Base-by-base conservation (phyloP, 2,329 filamentous ascomycete genomes). In the Hymenoscyphus scutula region DNA sequence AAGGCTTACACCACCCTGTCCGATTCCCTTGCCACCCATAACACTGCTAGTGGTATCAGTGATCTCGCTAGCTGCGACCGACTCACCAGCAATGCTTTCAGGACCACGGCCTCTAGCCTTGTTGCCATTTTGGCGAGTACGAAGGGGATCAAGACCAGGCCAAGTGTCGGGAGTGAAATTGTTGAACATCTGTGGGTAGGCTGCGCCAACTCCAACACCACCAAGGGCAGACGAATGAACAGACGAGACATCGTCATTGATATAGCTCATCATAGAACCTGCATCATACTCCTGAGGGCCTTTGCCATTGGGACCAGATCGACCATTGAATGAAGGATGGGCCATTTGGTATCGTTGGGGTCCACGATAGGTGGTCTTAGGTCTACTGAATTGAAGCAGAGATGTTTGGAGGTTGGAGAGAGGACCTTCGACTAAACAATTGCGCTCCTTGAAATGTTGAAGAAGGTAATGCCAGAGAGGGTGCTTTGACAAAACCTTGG, bases 401-500 rank as follows among this genome's bases (percentile, higher is more conserved):
- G 93, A 97, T 29, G 92, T 90, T 76, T 98, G 95, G n/a, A 99
- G 82, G 74, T 99, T 99, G 65, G 90, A 95, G 67, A 99, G 81
- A 23, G 95, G 94, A 0, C 95, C 95, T 75, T 99, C 95, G 5
- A 99, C 95, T 13, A 99, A 85, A 75, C 94, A 98, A 72, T 96
- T 96, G 70, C 88, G 88, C 75, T 98, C 93, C 81, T 98, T 98
- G 84, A 97, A 99, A 76, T 99, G 95, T 45, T 94, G 84, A 38
- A 99, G 82, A 29, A 99, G 85, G 73, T 93, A 93, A 75, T 99
- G 95, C 95, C 95, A 99, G 45, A 99, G 82, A 66, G 96, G 95
- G 75, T 99, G 95, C 81, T 99, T 99, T 48, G 93, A 95, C 53
- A 99, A 80, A 41, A 99, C 93, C 79, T 98, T 98, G 34, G 95